A percentile compares a stretch with the other conserved stretches of the same genome.
phyloP scores from a whole-genome alignment of 371 early-diverging fungal species.

The Lichtheimia ramosa region DNA sequence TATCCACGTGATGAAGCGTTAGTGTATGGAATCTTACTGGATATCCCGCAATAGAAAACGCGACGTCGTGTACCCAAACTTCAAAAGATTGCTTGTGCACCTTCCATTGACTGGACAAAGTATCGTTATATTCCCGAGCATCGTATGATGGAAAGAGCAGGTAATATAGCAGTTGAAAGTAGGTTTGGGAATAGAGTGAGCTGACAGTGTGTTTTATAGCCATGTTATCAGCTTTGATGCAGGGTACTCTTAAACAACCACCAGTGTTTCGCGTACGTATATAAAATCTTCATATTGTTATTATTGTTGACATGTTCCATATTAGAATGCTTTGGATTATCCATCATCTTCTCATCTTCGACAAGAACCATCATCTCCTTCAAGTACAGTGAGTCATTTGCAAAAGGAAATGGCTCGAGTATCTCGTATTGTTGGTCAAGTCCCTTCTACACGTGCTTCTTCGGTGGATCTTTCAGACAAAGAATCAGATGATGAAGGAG shows the following conservation, averaged over 20 bases:
- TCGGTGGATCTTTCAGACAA: constrained; percentile 45
- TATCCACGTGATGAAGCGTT: neutral
- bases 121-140: constrained; percentile 43
- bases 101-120: constrained; percentile 43
- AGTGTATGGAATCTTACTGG: neutral
- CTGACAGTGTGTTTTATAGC: neutral
- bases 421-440: constrained; percentile 31
- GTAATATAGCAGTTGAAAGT: constrained; percentile 9
- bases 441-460: constrained; percentile 39
- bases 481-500: constrained; percentile 31
- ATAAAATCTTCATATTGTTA: neutral
- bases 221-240: neutral
- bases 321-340: constrained; percentile 8
- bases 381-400: constrained; percentile 17
- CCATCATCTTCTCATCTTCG: constrained; percentile 5
- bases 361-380: constrained; percentile 8
- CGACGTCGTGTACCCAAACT: constrained; percentile 31
- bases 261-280: constrained; percentile 9
- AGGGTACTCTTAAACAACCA: constrained; percentile 2
- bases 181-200: neutral
- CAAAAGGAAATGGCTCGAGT: constrained; percentile 36
- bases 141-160: constrained; percentile 33
- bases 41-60: constrained; percentile 13
- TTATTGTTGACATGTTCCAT: neutral
- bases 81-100: constrained; percentile 41